These are phyloP conservation scores for Rhodotorula sp. DNA, from an alignment of 1,284 basidiomycete species.

Conservation along the genomic window DNA sequence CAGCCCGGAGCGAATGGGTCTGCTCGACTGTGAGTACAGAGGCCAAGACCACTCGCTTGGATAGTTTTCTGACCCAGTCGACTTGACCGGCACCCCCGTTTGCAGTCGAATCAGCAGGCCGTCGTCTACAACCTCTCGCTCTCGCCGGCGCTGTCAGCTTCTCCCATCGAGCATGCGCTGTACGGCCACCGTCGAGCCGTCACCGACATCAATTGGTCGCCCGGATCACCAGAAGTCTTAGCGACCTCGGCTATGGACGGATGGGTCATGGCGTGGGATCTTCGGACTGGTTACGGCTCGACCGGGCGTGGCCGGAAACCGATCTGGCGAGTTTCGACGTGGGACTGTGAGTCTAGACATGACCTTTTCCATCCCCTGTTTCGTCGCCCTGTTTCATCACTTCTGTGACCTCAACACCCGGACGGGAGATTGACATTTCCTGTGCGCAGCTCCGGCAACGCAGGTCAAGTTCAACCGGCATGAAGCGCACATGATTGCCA, in stretches of 20 bases:
- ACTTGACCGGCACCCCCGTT: neutral
- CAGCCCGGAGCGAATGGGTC: constrained; percentile 77
- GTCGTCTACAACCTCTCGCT: constrained; percentile 90
- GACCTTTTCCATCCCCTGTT: too few relatives aligned
- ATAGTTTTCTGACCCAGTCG: too few relatives aligned
- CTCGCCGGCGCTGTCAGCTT: constrained; percentile 58
- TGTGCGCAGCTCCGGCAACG: constrained; percentile 68
- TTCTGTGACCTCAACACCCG: neutral
- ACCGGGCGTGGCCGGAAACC: constrained; percentile 43
- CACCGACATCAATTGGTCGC: constrained; percentile 95
- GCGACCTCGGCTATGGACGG: constrained; percentile 56
- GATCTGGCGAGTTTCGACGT: constrained; percentile 52
- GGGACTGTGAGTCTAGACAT: constrained; percentile 47
- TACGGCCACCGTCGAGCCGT: constrained; percentile 87
- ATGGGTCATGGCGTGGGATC: constrained; percentile 79
- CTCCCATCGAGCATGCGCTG: constrained; percentile 68
- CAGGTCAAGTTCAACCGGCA: constrained; percentile 95
- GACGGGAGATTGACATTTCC: neutral
- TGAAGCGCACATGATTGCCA: constrained; percentile 79
- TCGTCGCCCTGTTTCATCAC: too few relatives aligned
- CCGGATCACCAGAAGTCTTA: constrained; percentile 66
- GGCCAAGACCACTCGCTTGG: too few relatives aligned
- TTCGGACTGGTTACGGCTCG: constrained; percentile 51
- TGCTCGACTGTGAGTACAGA: constrained; percentile 65
- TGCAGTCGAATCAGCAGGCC: constrained; percentile 80